Evolutionary conservation across 2,329 filamentous ascomycete genomes (phyloP).

Genomic region (Phyllosticta citriasiana): DNA sequence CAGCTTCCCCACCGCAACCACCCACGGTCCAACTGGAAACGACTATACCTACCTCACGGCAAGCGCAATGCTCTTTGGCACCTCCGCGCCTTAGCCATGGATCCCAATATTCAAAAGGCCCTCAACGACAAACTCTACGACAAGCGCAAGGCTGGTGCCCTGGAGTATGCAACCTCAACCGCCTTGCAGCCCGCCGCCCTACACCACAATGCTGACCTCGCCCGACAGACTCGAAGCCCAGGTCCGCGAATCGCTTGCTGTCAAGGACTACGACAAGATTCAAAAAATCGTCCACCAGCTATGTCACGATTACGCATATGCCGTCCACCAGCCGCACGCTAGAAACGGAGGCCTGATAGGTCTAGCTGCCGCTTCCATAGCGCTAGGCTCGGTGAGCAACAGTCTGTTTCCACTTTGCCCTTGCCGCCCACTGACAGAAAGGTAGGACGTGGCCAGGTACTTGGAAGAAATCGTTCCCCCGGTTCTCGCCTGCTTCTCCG

Average conservation of each 20-base stretch:
- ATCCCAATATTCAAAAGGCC: conserved; percentile 76
- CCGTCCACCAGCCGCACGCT: conserved; percentile 91
- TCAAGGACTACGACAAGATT: conserved; percentile 70
- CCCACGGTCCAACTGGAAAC: background rate
- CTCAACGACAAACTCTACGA: conserved; percentile 98
- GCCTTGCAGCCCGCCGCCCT: background rate
- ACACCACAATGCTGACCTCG: conserved; percentile 9
- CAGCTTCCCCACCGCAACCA: background rate
- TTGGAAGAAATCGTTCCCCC: conserved; percentile 91
- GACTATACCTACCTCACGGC: background rate
- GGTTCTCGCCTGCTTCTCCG: conserved; percentile 92
- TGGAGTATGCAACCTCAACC: conserved; percentile 59
- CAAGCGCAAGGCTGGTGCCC: conserved; percentile 88
- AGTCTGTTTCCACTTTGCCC: background rate
- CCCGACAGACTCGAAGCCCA: conserved; percentile 68
- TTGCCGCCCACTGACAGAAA: conserved; percentile 11
- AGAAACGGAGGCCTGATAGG: conserved; percentile 94
- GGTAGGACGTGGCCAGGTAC: conserved; percentile 81
- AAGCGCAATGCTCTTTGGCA: conserved; percentile 5
- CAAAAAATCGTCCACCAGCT: conserved; percentile 87
- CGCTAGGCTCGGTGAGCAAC: conserved; percentile 70
- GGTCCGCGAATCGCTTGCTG: conserved; percentile 72
- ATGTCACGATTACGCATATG: conserved; percentile 95
- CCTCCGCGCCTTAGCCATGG: conserved; percentile 48
- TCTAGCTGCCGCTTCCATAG: conserved; percentile 89